Conservation (phyloP, 495 filamentous ascomycete genomes). For the Talaromyces proteolyticus region DNA sequence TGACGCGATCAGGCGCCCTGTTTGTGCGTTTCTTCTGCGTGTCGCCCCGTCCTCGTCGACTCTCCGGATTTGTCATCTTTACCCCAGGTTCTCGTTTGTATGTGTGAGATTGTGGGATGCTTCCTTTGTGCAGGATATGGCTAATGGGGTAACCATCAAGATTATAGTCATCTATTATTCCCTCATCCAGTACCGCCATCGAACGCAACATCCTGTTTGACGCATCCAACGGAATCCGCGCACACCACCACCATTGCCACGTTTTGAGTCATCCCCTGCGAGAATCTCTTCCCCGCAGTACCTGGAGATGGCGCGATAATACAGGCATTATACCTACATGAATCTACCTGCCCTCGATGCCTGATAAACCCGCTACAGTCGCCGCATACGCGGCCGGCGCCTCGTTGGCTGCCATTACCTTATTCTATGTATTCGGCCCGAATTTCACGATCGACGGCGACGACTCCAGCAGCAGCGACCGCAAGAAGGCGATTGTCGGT, state of each 20-base stretch:
- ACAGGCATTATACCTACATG: background rate
- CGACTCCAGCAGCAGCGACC: constrained; percentile 50
- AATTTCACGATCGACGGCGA: constrained; percentile 90
- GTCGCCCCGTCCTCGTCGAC: background rate
- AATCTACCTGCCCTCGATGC: constrained; percentile 50
- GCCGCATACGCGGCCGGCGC: constrained; percentile 93
- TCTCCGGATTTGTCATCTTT: background rate
- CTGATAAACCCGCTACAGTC: constrained; percentile 79
- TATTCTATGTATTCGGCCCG: constrained; percentile 95
- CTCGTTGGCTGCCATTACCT: constrained; percentile 88
- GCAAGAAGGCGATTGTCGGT: constrained; percentile 87
- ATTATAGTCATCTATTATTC: no score
- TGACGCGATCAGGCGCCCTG: no score
- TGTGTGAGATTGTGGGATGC: background rate
- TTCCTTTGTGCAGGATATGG: background rate
- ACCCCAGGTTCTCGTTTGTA: background rate
- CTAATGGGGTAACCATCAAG: background rate
- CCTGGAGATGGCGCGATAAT: background rate
- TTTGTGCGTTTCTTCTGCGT: no score
- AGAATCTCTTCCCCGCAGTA: background rate
- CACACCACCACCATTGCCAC: background rate
- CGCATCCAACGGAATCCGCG: no score
- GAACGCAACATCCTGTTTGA: no score
- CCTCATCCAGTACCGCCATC: no score
- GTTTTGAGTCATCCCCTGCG: background rate